Evolutionary conservation across 2,329 filamentous ascomycete genomes (phyloP), one percentile per base, ranked within the genome.

Genomic region (Teratosphaeria epicoccoides): DNA sequence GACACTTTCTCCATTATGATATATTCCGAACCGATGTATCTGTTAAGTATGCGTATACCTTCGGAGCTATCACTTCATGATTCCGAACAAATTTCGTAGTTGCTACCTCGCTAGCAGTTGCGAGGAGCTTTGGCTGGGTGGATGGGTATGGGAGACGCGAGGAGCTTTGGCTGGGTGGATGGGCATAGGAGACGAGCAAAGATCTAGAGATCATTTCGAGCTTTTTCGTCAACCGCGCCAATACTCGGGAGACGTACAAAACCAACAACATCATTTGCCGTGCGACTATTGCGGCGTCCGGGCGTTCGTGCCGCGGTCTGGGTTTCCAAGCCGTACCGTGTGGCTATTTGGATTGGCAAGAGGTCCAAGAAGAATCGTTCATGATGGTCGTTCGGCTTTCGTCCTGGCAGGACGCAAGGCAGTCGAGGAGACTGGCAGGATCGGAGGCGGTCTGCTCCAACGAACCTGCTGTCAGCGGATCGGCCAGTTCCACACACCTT

Each of bases 41-140:
- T 4, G 33, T 11, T 2, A 54, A 56, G 37, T 62, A 63, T 5
- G 26, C 56, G 24, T 53, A 57, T 2, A 63, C 52, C 12, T 22
- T 47, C 3, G 60, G 62, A 6, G 52, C 49, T 25, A 59, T 60
- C 4, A 65, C 40, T 12, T 54, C 53, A 28, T 59, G 51, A 4
- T 25, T 20, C 4, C 57, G 49, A 43, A 61, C 52, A 14, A 57
- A 51, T n/a, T 57, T 52, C 57, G 64, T 60, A 1, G 62, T 65
- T 4, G 63, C 62, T 5, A 62, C 61, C 43, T 63, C 63, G 52
- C 60, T 64, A 3, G 62, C 59, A 6, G 55, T 54, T 2, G 56
- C 49, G 2, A 62, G 54, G 1, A 22, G 3, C 29, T 50, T 57
- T 17, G 58, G 61, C 26, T 59, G 46, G 6, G 53, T 59, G 2